Percentiles rank a stretch among this genome's conserved stretches.
Conservation (phyloP, 768 basidiomycete species). For the Mycena filopes region DNA sequence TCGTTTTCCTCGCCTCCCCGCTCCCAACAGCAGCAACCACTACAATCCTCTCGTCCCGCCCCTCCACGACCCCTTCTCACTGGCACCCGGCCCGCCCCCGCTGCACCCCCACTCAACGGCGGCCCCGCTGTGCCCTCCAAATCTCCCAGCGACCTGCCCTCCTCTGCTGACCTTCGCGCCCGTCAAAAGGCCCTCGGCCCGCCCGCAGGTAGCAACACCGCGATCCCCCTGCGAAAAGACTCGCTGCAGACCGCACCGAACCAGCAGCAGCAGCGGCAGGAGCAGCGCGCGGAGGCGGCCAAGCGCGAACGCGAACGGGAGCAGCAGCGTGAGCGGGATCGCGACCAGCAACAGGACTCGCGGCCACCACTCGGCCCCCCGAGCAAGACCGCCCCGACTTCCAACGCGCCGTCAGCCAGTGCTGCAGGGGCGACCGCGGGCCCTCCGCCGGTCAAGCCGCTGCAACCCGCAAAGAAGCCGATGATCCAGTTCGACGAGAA, state of each 20-base stretch:
- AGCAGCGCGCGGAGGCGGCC: slow-evolving; percentile 39
- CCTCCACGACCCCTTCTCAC: slow-evolving; percentile 75
- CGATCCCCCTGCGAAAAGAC: slow-evolving; percentile 62
- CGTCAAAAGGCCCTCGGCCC: slow-evolving; percentile 71
- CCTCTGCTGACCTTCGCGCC: slow-evolving; percentile 73
- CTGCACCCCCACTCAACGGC: slow-evolving; percentile 47
- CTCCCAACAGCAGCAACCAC: slow-evolving; percentile 66
- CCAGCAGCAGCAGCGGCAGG: slow-evolving; percentile 48
- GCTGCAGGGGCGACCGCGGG: slow-evolving; percentile 62
- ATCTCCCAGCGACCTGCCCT: slow-evolving; percentile 65
- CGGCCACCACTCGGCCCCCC: slow-evolving; percentile 37
- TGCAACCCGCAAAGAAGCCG: slow-evolving; percentile 78
- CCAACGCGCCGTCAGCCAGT: slow-evolving; percentile 52
- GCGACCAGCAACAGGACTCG: slow-evolving; percentile 44
- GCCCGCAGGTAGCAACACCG: slow-evolving; percentile 36
- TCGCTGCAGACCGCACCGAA: slow-evolving; percentile 48
- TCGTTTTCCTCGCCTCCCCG: slow-evolving; percentile 56
- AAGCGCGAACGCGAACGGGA: slow-evolving; percentile 47
- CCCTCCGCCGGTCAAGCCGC: slow-evolving; percentile 75
- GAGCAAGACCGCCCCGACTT: slow-evolving; percentile 47
- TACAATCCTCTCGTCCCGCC: slow-evolving; percentile 71
- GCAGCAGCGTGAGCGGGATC: slow-evolving; percentile 47
- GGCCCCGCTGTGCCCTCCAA: slow-evolving; percentile 35
- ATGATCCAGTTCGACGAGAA: slow-evolving; percentile 64
- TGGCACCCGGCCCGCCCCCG: slow-evolving; percentile 64